phyloP scores from a whole-genome alignment of 1,284 basidiomycete genomes.

The Cutaneotrichosporon mucoides region DNA sequence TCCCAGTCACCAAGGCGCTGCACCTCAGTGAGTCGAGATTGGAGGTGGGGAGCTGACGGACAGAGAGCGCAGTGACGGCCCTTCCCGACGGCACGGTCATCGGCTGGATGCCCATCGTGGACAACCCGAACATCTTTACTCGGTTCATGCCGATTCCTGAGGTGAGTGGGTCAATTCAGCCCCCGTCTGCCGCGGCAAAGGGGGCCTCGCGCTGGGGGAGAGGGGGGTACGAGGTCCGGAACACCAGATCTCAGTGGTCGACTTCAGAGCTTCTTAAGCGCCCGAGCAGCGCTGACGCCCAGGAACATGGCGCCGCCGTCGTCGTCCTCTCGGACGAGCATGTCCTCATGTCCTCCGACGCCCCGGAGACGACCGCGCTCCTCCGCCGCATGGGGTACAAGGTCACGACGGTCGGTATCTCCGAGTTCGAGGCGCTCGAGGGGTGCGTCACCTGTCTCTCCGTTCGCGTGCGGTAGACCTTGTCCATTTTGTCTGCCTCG shows the following conservation, averaged over 20 bases:
- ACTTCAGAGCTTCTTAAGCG: too few species aligned
- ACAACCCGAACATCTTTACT: conserved; percentile 9
- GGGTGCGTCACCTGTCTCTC: conserved; percentile 12
- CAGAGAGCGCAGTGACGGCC: conserved; percentile 9
- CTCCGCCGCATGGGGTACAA: conserved; percentile 3
- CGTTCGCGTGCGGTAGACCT: conserved; percentile 3
- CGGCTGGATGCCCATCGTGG: conserved; percentile 10
- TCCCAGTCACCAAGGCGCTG: conserved; percentile 10
- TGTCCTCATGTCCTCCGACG: conserved; percentile 2
- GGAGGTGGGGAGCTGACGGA: not conserved
- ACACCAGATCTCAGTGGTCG: too few species aligned
- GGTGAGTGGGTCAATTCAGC: too few species aligned
- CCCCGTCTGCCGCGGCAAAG: too few species aligned
- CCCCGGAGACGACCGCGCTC: conserved; percentile 6
- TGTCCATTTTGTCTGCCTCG: too few species aligned
- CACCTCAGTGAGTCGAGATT: conserved; percentile 6
- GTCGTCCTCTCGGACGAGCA: conserved; percentile 5
- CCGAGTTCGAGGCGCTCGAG: conserved; percentile 12
- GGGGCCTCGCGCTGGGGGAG: too few species aligned
- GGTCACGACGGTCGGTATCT: conserved; percentile 8
- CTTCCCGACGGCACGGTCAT: conserved; percentile 14
- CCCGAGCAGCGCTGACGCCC: too few species aligned
- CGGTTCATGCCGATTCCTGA: conserved; percentile 8
- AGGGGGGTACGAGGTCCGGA: too few species aligned
- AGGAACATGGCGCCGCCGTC: conserved; percentile 3